These are phyloP conservation scores for Acarospora socialis DNA, from an alignment of 2,329 filamentous ascomycete genomes.

Conservation along the genomic window DNA sequence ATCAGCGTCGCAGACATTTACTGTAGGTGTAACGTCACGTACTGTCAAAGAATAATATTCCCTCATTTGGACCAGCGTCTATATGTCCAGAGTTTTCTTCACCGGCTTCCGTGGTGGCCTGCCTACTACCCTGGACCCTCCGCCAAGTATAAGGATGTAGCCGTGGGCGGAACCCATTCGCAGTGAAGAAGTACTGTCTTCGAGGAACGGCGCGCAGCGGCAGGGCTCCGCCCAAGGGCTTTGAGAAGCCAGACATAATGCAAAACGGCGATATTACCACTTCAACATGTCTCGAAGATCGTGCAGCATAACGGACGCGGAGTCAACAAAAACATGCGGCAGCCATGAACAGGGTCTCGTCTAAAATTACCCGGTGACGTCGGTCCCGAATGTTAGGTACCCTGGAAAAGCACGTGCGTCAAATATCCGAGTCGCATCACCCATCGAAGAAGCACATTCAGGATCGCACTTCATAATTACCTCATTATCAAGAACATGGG, in stretches of 20 bases:
- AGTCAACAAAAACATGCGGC: too few species aligned
- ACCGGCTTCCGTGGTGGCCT: conserved; percentile 16
- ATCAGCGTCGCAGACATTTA: too few species aligned
- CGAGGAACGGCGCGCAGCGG: conserved; percentile 1
- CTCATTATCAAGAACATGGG: conserved; percentile 23
- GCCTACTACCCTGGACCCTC: conserved; percentile 7
- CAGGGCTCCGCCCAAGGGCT: not conserved
- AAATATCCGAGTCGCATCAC: not conserved
- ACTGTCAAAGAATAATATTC: conserved; percentile 85
- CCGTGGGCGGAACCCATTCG: conserved; percentile 9
- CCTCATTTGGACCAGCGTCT: conserved; percentile 57
- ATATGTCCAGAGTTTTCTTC: conserved; percentile 55
- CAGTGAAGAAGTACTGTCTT: conserved; percentile 11
- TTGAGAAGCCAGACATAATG: not conserved
- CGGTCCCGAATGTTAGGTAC: too few species aligned
- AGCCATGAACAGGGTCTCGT: too few species aligned
- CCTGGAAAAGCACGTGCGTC: not conserved
- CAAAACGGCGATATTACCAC: not conserved
- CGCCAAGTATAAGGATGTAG: not conserved
- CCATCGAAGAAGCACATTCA: conserved; percentile 1
- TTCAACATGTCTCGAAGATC: not conserved
- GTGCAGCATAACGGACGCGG: too few species aligned
- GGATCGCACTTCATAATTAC: conserved; percentile 2
- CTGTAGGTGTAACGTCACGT: too few species aligned
- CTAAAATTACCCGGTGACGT: too few species aligned